Conservation (phyloP, 805 yeast genomes). For the Komagataella pseudopastoris region DNA sequence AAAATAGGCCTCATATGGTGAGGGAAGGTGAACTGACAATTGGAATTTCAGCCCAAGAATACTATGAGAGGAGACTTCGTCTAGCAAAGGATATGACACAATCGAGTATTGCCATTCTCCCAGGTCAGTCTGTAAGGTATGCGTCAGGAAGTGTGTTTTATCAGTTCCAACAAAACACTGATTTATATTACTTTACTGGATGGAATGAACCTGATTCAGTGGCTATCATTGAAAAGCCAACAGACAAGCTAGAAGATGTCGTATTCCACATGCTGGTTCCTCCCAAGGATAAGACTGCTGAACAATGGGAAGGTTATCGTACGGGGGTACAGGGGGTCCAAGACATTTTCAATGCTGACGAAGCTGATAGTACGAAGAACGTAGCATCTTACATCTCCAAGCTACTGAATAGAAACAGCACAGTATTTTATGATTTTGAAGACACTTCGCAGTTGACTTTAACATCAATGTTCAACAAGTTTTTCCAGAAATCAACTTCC, state of each 20-base stretch:
- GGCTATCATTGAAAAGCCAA: constrained; percentile 49
- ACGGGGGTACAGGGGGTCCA: constrained; percentile 76
- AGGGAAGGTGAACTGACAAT: constrained; percentile 75
- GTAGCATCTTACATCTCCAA: constrained; percentile 29
- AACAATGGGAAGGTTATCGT: constrained; percentile 92
- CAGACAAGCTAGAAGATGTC: constrained; percentile 35
- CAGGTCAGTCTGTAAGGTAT: constrained; percentile 59
- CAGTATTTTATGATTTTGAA: constrained; percentile 40
- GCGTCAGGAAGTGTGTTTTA: constrained; percentile 89
- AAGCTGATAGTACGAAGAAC: constrained; percentile 36
- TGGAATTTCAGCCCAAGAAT: constrained; percentile 77
- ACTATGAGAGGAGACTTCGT: constrained; percentile 53
- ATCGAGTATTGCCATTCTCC: constrained; percentile 56
- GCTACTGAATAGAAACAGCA: constrained; percentile 32
- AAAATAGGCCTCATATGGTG: constrained; percentile 70
- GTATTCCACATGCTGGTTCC: constrained; percentile 75
- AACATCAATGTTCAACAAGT: constrained; percentile 7
- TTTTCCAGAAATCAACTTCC: constrained; percentile 6
- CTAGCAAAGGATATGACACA: constrained; percentile 46
- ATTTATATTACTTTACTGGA: constrained; percentile 78
- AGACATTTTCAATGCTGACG: constrained; percentile 83
- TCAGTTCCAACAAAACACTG: constrained; percentile 86
- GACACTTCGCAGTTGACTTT: constrained; percentile 7
- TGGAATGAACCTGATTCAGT: constrained; percentile 85
- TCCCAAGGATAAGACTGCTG: constrained; percentile 61